Evolutionary conservation across 2,329 filamentous ascomycete genomes (phyloP), one percentile per base, ranked within the genome.

Genomic region (Stagonosporopsis tanaceti): DNA sequence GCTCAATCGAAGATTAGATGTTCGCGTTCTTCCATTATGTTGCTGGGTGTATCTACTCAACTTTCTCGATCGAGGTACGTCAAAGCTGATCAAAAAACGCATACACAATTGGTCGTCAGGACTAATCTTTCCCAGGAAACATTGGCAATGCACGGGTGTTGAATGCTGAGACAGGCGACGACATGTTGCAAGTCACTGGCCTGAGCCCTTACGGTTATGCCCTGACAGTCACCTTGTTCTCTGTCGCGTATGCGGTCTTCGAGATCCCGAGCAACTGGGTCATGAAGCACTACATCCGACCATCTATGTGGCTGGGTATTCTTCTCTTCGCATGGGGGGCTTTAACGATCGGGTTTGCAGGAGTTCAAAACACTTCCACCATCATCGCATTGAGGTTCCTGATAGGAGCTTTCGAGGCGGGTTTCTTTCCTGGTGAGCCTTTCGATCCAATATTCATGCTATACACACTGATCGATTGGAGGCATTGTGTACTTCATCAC

Each of bases 11-110:
- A 20, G 53, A 24, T 35, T 56, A 9, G 88, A 90, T 70, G 57
- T 84, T 17, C 81, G 84, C 52, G 88, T 90, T 54, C 77, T 90
- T 14, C 87, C 88, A 1, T 76, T 90, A 14, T 85, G 81, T n/a
- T 84, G 85, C 6, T 77, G 74, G 50, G 88, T 90, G 47, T 91
- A 89, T 71, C 80, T 90, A 42, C 80, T 90, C 22, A 59, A 56
- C 39, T 90, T 88, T 70, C 81, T 90, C 24, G 88, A 90, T 73
- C 41, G 53, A 14, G 53, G 53, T 47, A 30, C 12, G 12, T 12
- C 12, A 12, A 8, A 15, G 17, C 6, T 8, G 5, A 20, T 20
- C 6, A 3, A 8, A 4, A 14, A 12, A 4, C 11, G 1, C 34
- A 17, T 12, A 2, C 11, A 15, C 22, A 14, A 6, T 17, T 17